These are phyloP conservation scores for Rubus parviflorus DNA, from an alignment of 306 rosid species.

Conservation along the genomic window DNA sequence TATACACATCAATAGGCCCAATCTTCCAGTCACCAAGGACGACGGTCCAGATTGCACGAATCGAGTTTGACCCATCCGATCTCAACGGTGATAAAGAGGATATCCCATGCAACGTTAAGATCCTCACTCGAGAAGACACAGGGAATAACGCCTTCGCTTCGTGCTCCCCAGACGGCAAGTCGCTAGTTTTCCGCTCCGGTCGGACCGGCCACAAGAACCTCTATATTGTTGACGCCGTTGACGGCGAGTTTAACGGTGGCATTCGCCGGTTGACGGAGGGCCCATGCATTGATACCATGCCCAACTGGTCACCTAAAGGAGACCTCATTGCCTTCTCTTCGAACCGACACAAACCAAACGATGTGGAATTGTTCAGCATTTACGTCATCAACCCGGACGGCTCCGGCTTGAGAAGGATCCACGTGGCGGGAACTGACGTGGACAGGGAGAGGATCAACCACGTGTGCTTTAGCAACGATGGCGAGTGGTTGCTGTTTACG, in stretches of 20 bases:
- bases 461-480: conserved; percentile 71
- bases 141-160: conserved; percentile 85
- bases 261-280: conserved; percentile 69
- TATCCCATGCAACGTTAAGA: conserved; percentile 34
- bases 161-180: conserved; percentile 75
- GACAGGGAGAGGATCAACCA: conserved; percentile 76
- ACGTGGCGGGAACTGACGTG: conserved; percentile 48
- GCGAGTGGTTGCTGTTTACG: conserved; percentile 75
- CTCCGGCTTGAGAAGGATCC: conserved; percentile 54
- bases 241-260: conserved; percentile 60
- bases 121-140: conserved; percentile 50
- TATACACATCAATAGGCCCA: conserved; percentile 77
- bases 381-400: conserved; percentile 69
- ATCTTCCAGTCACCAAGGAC: conserved; percentile 47
- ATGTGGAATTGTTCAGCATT: conserved; percentile 55
- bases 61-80: conserved; percentile 42
- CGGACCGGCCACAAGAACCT: conserved; percentile 73
- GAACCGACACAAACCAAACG: conserved; percentile 51
- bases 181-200: conserved; percentile 73
- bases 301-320: conserved; percentile 81
- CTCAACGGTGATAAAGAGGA: conserved; percentile 41
- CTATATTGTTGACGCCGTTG: conserved; percentile 59
- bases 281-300: conserved; percentile 85
- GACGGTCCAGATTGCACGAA: conserved; percentile 71
- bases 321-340: conserved; percentile 87